Percentiles rank a stretch among this genome's conserved stretches.
phyloP scores from a whole-genome alignment of 345 rosid genomes.

The Viola odorata region DNA sequence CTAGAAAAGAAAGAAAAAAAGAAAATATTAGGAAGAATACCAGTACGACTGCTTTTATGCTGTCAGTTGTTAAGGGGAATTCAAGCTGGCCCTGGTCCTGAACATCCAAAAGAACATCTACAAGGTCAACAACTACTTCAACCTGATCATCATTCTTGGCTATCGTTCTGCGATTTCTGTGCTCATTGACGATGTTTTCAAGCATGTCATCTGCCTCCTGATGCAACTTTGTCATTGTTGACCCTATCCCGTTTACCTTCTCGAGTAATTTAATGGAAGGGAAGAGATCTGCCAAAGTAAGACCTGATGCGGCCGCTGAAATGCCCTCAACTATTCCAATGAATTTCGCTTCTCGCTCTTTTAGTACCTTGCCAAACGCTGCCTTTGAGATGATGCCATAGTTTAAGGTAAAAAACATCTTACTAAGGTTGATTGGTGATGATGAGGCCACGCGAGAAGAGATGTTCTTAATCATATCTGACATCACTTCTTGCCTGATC shows the following conservation, averaged over 20 bases:
- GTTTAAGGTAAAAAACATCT: constrained; percentile 6
- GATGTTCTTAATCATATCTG: constrained; percentile 4
- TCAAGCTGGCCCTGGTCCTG: background rate
- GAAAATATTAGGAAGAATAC: background rate
- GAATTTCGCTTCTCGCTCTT: constrained; percentile 17
- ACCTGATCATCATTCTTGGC: background rate
- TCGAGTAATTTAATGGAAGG: background rate
- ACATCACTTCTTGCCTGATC: constrained; percentile 24
- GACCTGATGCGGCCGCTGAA: constrained; percentile 9
- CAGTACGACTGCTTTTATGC: background rate
- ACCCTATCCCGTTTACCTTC: background rate
- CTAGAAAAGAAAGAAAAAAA: no score
- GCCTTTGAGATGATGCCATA: constrained; percentile 19
- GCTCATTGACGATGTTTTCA: background rate
- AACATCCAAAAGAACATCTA: background rate
- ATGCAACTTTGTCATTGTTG: background rate
- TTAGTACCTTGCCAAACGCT: constrained; percentile 19
- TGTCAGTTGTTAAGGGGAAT: background rate
- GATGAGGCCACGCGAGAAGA: constrained; percentile 12
- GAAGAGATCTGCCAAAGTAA: constrained; percentile 16
- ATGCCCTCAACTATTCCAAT: constrained; percentile 1
- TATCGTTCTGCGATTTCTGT: background rate
- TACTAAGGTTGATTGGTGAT: constrained; percentile 14
- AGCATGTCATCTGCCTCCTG: constrained; percentile 5
- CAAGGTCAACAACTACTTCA: background rate